Conservation (phyloP, 805 yeast species). For the Candida anglica region DNA sequence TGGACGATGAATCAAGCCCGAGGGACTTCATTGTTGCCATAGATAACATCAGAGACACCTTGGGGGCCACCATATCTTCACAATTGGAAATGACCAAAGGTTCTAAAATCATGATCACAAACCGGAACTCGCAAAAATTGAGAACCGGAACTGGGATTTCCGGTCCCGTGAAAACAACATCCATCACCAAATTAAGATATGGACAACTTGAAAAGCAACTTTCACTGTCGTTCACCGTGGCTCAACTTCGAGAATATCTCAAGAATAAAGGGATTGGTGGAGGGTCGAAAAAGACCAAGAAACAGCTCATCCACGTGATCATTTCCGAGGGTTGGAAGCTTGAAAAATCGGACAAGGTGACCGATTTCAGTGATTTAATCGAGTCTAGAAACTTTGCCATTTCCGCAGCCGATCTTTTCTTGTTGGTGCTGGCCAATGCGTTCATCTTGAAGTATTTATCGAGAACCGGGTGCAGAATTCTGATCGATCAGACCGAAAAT, state of each 20-base stretch:
- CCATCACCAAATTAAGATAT: constrained; percentile 8
- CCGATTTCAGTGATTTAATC: constrained; percentile 27
- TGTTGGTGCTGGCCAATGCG: constrained; percentile 37
- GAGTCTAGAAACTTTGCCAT: constrained; percentile 28
- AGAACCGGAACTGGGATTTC: too few species aligned
- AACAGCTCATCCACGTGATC: constrained; percentile 5
- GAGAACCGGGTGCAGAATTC: constrained; percentile 36
- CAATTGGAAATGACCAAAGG: too few species aligned
- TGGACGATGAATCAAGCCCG: too few species aligned
- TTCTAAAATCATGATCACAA: too few species aligned
- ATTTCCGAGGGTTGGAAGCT: constrained; percentile 29
- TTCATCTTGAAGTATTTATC: constrained; percentile 34
- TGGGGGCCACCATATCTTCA: too few species aligned
- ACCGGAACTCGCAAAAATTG: too few species aligned
- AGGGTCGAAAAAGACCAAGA: constrained; percentile 8
- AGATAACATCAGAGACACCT: too few species aligned
- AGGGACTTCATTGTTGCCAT: background rate
- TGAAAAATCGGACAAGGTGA: constrained; percentile 12
- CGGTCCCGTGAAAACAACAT: too few species aligned
- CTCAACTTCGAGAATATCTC: constrained; percentile 11
- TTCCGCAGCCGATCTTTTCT: constrained; percentile 34
- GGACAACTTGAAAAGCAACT: constrained; percentile 6
- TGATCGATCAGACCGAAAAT: constrained; percentile 22
- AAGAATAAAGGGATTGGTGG: constrained; percentile 1
- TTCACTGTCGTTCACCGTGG: constrained; percentile 10